Conservation (phyloP, 306 rosid species). For the Cicer yamashitae region DNA sequence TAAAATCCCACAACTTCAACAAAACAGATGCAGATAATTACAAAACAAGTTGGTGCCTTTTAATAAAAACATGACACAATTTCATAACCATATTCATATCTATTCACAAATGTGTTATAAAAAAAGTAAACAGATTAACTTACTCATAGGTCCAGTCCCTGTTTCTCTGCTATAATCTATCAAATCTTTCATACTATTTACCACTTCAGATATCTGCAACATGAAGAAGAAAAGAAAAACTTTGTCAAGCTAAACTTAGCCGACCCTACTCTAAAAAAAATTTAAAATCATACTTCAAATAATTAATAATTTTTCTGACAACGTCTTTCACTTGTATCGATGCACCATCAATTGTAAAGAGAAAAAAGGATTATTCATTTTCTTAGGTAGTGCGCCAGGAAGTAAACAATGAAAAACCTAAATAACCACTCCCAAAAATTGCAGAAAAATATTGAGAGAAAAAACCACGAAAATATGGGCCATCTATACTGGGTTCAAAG, state of each 20-base stretch:
- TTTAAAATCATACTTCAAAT: neutral
- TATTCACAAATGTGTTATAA: slow-evolving; percentile 11
- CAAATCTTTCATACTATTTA: slow-evolving; percentile 96
- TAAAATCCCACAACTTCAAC: neutral
- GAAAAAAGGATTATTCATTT: too few species aligned
- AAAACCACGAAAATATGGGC: too few species aligned
- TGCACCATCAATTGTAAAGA: too few species aligned
- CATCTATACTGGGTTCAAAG: too few species aligned
- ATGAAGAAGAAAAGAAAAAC: neutral
- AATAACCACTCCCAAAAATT: too few species aligned
- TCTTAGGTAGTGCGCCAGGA: too few species aligned
- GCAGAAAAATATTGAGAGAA: too few species aligned
- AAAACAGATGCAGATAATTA: neutral
- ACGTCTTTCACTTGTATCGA: neutral
- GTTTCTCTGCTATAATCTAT: slow-evolving; percentile 95
- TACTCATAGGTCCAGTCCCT: slow-evolving; percentile 92
- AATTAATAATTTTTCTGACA: neutral
- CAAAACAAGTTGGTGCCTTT: slow-evolving; percentile 15
- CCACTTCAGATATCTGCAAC: slow-evolving; percentile 94
- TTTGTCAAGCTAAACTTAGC: neutral
- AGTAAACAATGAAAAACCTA: too few species aligned
- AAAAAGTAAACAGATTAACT: slow-evolving; percentile 48
- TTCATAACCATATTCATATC: slow-evolving; percentile 27
- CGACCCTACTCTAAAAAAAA: neutral
- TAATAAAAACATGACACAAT: slow-evolving; percentile 21